Evolutionary conservation across 2,329 filamentous ascomycete genomes (phyloP).

Genomic region (Botrytis squamosa): DNA sequence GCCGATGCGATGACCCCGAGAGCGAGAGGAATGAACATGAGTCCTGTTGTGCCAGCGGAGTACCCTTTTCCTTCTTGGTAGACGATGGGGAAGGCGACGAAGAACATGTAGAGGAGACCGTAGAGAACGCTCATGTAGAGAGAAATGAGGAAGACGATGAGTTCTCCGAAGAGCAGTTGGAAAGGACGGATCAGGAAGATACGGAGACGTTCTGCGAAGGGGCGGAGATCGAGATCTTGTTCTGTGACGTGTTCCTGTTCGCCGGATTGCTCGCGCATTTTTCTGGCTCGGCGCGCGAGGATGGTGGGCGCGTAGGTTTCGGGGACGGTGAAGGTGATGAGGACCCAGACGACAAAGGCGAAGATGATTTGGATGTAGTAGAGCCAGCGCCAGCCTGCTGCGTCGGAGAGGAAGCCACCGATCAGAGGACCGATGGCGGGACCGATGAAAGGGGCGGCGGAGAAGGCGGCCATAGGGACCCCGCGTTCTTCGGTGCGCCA

Average conservation of each 20-base stretch:
- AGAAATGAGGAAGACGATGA: conserved; percentile 80
- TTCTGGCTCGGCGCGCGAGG: conserved; percentile 66
- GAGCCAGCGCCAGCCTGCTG: conserved; percentile 74
- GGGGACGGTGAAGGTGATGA: conserved; percentile 85
- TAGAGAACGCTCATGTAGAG: conserved; percentile 80
- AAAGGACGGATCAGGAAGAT: conserved; percentile 81
- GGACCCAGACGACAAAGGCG: conserved; percentile 63
- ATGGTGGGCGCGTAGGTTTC: conserved; percentile 86
- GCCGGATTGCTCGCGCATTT: conserved; percentile 68
- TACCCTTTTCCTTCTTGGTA: conserved; percentile 76
- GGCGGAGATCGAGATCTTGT: conserved; percentile 72
- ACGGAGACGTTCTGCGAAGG: conserved; percentile 64
- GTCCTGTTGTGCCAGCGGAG: conserved; percentile 67
- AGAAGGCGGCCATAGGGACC: conserved; percentile 84
- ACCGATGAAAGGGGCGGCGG: conserved; percentile 77
- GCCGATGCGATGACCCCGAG: conserved; percentile 71
- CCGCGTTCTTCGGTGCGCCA: conserved; percentile 82
- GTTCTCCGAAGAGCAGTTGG: conserved; percentile 79
- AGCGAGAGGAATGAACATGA: conserved; percentile 85
- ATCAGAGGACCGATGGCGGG: conserved; percentile 75
- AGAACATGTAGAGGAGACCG: conserved; percentile 52
- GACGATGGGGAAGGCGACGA: conserved; percentile 56
- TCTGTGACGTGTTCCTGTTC: conserved; percentile 72
- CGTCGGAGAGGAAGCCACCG: conserved; percentile 73
- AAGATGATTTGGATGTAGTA: conserved; percentile 87